Conservation (phyloP, 2,329 filamentous ascomycete genomes). For the Aspergillus chevalieri region DNA sequence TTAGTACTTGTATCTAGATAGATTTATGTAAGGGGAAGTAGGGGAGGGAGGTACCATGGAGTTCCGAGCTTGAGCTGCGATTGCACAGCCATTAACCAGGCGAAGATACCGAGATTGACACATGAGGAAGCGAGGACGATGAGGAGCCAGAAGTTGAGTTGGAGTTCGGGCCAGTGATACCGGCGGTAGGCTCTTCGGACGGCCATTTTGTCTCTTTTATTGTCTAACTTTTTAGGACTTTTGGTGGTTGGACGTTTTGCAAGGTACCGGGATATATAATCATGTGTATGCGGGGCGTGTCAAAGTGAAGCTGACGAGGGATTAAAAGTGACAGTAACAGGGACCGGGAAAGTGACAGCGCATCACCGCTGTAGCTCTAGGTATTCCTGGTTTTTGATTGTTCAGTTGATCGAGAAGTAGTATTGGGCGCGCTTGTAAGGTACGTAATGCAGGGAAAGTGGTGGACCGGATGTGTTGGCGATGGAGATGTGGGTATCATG, state of each 20-base stretch:
- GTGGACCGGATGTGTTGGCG: not conserved
- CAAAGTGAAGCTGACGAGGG: not conserved
- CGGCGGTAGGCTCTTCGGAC: slow-evolving; percentile 31
- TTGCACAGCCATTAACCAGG: slow-evolving; percentile 56
- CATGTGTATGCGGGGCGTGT: not conserved
- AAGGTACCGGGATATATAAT: not conserved
- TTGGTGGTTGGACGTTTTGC: not conserved
- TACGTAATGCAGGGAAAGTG: not conserved
- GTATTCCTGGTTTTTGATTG: not conserved
- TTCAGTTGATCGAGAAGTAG: not conserved
- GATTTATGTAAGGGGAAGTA: not conserved
- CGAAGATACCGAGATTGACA: slow-evolving; percentile 55
- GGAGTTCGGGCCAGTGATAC: slow-evolving; percentile 61
- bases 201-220: slow-evolving; percentile 17
- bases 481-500: not conserved
- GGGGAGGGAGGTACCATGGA: slow-evolving; percentile 48
- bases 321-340: not conserved
- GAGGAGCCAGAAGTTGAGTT: slow-evolving; percentile 60
- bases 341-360: not conserved
- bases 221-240: not conserved
- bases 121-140: slow-evolving; percentile 55
- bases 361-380: not conserved
- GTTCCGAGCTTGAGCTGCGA: slow-evolving; percentile 49
- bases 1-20: slow-evolving; percentile 5
- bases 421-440: not conserved